Evolutionary conservation across 352 stramenopile genomes (phyloP).

Genomic region (Pythium scleroteichum): DNA sequence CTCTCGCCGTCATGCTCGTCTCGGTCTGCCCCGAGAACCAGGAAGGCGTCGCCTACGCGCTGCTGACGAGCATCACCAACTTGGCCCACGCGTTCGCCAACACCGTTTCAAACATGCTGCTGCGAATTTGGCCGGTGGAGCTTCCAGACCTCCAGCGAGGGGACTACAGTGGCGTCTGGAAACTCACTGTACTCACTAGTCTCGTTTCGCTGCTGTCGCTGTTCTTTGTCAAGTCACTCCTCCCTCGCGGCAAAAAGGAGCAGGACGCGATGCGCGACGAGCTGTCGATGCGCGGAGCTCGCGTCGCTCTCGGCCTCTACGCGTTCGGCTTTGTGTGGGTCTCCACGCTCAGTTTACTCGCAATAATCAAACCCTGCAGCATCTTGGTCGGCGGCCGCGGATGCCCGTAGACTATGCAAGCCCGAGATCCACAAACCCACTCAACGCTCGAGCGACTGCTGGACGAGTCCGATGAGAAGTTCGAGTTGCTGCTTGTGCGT

Average conservation of each 20-base stretch:
- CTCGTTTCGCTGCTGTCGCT: constrained; percentile 57
- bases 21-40: constrained; percentile 71
- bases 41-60: constrained; percentile 73
- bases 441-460: constrained; percentile 27
- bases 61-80: constrained; percentile 79
- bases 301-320: constrained; percentile 44
- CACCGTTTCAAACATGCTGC: constrained; percentile 79
- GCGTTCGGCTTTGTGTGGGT: constrained; percentile 68
- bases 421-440: neutral
- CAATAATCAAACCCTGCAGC: constrained; percentile 62
- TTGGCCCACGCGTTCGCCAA: constrained; percentile 64
- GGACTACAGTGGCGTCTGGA: constrained; percentile 73
- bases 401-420: constrained; percentile 24
- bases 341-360: constrained; percentile 57
- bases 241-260: constrained; percentile 51
- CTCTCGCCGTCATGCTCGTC: constrained; percentile 76
- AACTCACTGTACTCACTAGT: constrained; percentile 70
- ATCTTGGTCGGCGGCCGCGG: constrained; percentile 63
- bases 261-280: constrained; percentile 58
- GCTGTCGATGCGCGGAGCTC: constrained; percentile 39
- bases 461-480: constrained; percentile 55
- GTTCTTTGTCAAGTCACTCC: constrained; percentile 43
- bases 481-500: constrained; percentile 54
- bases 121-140: constrained; percentile 74
- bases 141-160: constrained; percentile 52